phyloP scores from a whole-genome alignment of 2,329 filamentous ascomycete genomes.

The Talaromyces albobiverticillius region DNA sequence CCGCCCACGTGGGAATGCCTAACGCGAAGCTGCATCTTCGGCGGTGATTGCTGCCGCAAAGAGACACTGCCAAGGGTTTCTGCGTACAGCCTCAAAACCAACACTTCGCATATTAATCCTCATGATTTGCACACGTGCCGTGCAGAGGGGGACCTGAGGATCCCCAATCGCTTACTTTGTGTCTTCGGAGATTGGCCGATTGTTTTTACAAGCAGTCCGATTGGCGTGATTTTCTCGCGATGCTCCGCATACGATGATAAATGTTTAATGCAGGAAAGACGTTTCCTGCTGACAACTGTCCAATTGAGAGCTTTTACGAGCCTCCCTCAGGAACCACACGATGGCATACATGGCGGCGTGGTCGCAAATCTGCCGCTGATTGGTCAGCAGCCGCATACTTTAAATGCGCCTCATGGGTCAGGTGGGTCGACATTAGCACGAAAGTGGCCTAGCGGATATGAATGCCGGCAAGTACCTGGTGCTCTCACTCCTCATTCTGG shows the following conservation, averaged over 20 bases:
- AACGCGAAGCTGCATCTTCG: background rate
- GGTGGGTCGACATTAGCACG: background rate
- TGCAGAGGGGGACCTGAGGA: too few species aligned
- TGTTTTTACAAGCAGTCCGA: background rate
- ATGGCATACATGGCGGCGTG: background rate
- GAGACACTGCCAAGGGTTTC: background rate
- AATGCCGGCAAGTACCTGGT: too few species aligned
- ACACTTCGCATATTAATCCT: background rate
- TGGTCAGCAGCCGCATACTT: background rate
- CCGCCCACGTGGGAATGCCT: slow-evolving; percentile 6
- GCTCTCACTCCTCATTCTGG: too few species aligned
- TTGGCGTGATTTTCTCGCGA: background rate
- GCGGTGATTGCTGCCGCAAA: too few species aligned
- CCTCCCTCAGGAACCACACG: too few species aligned
- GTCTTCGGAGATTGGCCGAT: background rate
- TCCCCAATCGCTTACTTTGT: background rate
- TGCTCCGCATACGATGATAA: background rate
- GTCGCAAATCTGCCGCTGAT: background rate
- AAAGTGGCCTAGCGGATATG: background rate
- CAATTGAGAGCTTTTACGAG: too few species aligned
- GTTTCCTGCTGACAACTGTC: too few species aligned
- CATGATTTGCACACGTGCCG: slow-evolving; percentile 4
- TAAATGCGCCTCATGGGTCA: slow-evolving; percentile 1
- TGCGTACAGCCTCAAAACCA: background rate
- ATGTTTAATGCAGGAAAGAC: too few species aligned